These are phyloP conservation scores for Peronospora destructor DNA, from an alignment of 352 stramenopile species.

Conservation along the genomic window DNA sequence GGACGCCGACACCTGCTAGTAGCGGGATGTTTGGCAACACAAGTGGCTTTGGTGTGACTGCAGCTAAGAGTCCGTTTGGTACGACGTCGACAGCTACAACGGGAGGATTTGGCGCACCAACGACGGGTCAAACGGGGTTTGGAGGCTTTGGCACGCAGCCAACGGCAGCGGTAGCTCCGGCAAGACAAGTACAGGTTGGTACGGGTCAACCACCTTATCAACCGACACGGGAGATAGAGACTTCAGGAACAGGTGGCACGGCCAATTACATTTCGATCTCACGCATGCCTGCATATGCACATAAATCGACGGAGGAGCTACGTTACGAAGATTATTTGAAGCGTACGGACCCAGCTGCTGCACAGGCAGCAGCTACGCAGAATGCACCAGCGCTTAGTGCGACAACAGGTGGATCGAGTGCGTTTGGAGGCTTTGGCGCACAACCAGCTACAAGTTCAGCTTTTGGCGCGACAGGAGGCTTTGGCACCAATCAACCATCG, in stretches of 20 bases:
- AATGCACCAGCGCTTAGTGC: slow-evolving; percentile 36
- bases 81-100: slow-evolving; percentile 23
- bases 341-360: slow-evolving; percentile 50
- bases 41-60: slow-evolving; percentile 32
- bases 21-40: slow-evolving; percentile 42
- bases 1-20: slow-evolving; percentile 22
- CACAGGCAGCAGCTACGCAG: slow-evolving; percentile 35
- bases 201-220: slow-evolving; percentile 71
- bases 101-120: slow-evolving; percentile 41
- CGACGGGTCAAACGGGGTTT: slow-evolving; percentile 28
- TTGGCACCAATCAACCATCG: slow-evolving; percentile 27
- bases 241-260: slow-evolving; percentile 44
- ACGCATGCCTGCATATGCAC: slow-evolving; percentile 56
- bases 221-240: slow-evolving; percentile 52
- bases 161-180: slow-evolving; percentile 7
- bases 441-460: slow-evolving; percentile 28
- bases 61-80: slow-evolving; percentile 48
- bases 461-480: slow-evolving; percentile 37
- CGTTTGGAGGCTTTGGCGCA: slow-evolving; percentile 40
- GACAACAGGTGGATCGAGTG: slow-evolving; percentile 29
- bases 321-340: slow-evolving; percentile 79
- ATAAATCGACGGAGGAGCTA: slow-evolving; percentile 73
- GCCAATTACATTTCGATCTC: slow-evolving; percentile 66
- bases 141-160: slow-evolving; percentile 37
- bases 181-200: slow-evolving; percentile 47